Evolutionary conservation across 495 filamentous ascomycete species (phyloP).

Genomic region (Trichoderma virens): DNA sequence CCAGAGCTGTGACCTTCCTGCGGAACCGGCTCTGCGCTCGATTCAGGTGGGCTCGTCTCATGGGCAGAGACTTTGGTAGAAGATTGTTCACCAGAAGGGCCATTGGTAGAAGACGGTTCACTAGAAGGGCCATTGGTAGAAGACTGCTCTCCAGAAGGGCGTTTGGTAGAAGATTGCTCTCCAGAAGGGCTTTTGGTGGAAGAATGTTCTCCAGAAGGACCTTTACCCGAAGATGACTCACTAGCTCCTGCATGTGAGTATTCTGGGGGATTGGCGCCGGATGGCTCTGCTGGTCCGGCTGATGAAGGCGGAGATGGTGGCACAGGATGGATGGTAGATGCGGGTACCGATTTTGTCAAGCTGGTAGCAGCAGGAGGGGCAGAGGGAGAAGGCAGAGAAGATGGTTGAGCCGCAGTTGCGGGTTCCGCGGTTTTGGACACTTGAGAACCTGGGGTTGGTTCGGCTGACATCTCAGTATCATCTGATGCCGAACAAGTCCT

Average conservation of each 20-base stretch:
- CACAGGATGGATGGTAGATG: neutral
- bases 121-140: too few species aligned
- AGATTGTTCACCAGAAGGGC: too few species aligned
- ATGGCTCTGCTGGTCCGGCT: neutral
- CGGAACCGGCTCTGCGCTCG: neutral
- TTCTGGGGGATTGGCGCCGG: neutral
- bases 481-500: neutral
- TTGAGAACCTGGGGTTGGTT: neutral
- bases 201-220: too few species aligned
- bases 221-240: neutral
- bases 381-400: neutral
- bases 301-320: neutral
- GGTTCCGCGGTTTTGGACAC: neutral
- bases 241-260: neutral
- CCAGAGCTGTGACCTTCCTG: neutral
- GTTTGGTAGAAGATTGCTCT: too few species aligned
- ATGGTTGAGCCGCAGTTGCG: neutral
- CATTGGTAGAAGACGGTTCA: too few species aligned
- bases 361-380: neutral
- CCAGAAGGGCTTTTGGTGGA: too few species aligned
- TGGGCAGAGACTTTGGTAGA: neutral
- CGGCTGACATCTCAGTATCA: neutral
- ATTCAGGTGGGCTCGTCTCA: neutral
- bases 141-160: too few species aligned
- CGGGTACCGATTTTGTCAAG: neutral